These are phyloP conservation scores for Saccharomyces hybrid DNA, from an alignment of 1,139 yeast species.

Conservation along the genomic window DNA sequence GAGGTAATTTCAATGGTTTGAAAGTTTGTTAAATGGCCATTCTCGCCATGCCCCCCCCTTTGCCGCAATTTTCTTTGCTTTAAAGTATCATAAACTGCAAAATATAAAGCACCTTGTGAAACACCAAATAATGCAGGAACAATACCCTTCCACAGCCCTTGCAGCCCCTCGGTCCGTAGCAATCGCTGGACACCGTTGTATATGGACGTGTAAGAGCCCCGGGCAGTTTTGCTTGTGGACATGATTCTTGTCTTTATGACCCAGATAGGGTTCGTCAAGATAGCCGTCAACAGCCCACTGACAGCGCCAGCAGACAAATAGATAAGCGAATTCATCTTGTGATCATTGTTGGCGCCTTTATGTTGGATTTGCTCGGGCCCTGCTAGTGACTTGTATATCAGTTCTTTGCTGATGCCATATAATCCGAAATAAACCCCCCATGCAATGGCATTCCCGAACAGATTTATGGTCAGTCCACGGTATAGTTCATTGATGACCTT, in stretches of 20 bases:
- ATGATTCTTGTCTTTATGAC: constrained; percentile 88
- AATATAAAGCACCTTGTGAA: constrained; percentile 81
- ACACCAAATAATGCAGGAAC: constrained; percentile 78
- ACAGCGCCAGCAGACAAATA: constrained; percentile 48
- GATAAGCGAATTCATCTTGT: constrained; percentile 21
- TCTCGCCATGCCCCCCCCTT: constrained; percentile 14
- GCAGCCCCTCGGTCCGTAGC: constrained; percentile 51
- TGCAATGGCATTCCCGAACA: constrained; percentile 75
- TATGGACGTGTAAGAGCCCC: constrained; percentile 51
- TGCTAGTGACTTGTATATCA: constrained; percentile 15
- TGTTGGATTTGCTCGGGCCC: constrained; percentile 1
- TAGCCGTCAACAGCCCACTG: constrained; percentile 71
- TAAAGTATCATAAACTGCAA: constrained; percentile 73
- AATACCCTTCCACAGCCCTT: constrained; percentile 76
- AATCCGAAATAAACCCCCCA: constrained; percentile 84
- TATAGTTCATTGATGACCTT: constrained; percentile 40
- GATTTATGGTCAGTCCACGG: constrained; percentile 74
- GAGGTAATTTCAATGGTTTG: constrained; percentile 64
- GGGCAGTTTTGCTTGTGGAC: constrained; percentile 41
- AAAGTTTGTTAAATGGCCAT: constrained; percentile 37
- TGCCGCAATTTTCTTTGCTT: constrained; percentile 33
- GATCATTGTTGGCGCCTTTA: constrained; percentile 16
- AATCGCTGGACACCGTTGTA: constrained; percentile 36
- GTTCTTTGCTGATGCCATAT: constrained; percentile 52
- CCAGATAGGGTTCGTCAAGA: constrained; percentile 90